Conservation (phyloP, 2,329 filamentous ascomycete species). For the Blastomyces percursus region DNA sequence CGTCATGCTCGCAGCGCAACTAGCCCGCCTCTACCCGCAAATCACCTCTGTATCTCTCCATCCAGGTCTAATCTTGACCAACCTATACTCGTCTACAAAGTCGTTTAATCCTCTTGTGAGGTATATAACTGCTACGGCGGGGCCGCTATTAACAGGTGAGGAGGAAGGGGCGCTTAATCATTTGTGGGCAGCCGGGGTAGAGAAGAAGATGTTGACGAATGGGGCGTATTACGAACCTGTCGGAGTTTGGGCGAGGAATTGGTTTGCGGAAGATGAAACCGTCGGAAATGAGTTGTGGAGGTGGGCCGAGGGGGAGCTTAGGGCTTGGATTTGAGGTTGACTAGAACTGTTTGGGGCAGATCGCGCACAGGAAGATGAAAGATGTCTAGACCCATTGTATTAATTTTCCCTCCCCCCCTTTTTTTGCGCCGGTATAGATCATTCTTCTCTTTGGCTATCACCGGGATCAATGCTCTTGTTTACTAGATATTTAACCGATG, state of each 20-base stretch:
- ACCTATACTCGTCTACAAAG: slow-evolving; percentile 28
- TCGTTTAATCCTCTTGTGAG: slow-evolving; percentile 18
- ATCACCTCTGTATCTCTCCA: slow-evolving; percentile 40
- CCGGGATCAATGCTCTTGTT: background rate
- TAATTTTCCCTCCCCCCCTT: no score
- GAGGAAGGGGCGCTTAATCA: slow-evolving; percentile 31
- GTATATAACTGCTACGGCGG: slow-evolving; percentile 15
- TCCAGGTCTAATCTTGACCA: slow-evolving; percentile 37
- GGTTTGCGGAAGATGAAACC: slow-evolving; percentile 23
- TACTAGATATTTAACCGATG: background rate
- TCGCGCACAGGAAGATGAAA: background rate
- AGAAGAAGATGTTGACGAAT: slow-evolving; percentile 23
- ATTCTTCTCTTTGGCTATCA: background rate
- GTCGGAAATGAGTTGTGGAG: slow-evolving; percentile 32
- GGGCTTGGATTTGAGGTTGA: background rate
- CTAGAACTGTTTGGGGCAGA: background rate
- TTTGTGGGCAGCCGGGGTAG: slow-evolving; percentile 31
- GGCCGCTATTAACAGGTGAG: slow-evolving; percentile 23
- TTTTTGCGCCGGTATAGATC: background rate
- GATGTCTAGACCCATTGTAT: background rate
- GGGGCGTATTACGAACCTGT: slow-evolving; percentile 36
- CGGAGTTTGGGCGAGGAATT: slow-evolving; percentile 24
- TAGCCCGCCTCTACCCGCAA: slow-evolving; percentile 35
- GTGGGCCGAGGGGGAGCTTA: slow-evolving; percentile 33
- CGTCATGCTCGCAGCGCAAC: slow-evolving; percentile 37